Evolutionary conservation across 1,284 basidiomycete species (phyloP).

Genomic region (Acaromyces ingoldii): DNA sequence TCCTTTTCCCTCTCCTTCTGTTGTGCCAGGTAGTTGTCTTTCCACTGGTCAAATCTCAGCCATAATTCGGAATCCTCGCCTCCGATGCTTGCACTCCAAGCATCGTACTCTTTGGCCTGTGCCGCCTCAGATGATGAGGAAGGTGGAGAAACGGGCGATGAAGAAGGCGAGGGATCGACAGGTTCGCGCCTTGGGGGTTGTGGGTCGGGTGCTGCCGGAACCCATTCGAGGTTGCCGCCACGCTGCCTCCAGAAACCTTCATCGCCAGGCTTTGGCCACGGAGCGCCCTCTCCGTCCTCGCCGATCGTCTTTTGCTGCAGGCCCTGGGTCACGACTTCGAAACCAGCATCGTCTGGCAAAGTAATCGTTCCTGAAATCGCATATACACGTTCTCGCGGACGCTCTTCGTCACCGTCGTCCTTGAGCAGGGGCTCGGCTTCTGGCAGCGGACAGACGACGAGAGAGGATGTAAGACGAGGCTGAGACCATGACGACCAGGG

Average conservation of each 20-base stretch:
- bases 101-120: conserved; percentile 6
- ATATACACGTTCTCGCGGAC: background rate
- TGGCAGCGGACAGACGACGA: background rate
- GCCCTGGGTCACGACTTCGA: background rate
- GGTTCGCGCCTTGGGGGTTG: too few species aligned
- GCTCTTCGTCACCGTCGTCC: background rate
- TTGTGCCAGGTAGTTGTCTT: background rate
- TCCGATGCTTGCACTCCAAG: conserved; percentile 10
- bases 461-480: background rate
- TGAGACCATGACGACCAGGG: background rate
- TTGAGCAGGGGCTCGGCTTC: background rate
- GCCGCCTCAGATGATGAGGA: background rate
- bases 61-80: conserved; percentile 8
- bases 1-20: conserved; percentile 2
- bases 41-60: conserved; percentile 10
- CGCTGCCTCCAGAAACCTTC: conserved; percentile 8
- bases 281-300: background rate
- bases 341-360: background rate
- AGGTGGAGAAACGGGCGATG: too few species aligned
- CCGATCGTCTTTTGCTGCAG: background rate
- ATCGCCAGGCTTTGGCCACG: conserved; percentile 1
- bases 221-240: conserved; percentile 3
- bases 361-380: conserved; percentile 3
- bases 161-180: background rate
- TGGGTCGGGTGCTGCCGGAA: background rate